Base-by-base conservation (phyloP, 2,329 filamentous ascomycete species). In the Falciphora oryzae region DNA sequence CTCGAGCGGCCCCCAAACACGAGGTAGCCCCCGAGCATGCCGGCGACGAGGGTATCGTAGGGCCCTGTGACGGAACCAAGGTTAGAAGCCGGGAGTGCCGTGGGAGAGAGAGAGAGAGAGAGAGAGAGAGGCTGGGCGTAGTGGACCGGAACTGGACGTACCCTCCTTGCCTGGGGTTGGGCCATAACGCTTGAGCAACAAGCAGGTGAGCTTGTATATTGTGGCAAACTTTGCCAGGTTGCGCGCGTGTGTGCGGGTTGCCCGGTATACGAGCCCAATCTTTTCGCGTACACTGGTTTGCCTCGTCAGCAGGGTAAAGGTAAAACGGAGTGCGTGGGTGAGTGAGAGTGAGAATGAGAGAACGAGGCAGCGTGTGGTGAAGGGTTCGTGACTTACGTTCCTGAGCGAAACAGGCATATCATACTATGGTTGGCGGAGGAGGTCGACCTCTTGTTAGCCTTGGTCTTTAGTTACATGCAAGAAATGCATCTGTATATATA, bases 391-490 rank as follows among this genome's bases (percentile, higher is more conserved):
- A 62, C 61, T 53, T 84, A 92, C 84, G 90, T 90, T 79, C 94
- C 95, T 13, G 90, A 92, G 70, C 95, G 91, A 82, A 99, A 99
- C 70, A 99, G 86, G 71, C 98, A 90, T 70, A 97, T 92, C 94
- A 99, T 99, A 63, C 90, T 93, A 71, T n/a, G n/a, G n/a, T 29
- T 29, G 16, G 22, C n/a, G 22, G n/a, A 25, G 16, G 44, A n/a
- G 7, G 22, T 25, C 16, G 22, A 2, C 18, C 22, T 53, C 22
- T 25, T 53, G 44, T 50, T 53, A 25, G 44, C 22, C 10, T 53
- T n/a, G 22, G 10, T n/a, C 22, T 53, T 11, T n/a, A 7, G 14
- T 44, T 44, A 16, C 38, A 35, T n/a, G n/a, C n/a, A 35, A 13
- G 3, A 13, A 35, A 13, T 2, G 1, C 32, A 35, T 14, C 10